phyloP scores from a whole-genome alignment of 2,329 filamentous ascomycete species.

The Ascochyta pisi region DNA sequence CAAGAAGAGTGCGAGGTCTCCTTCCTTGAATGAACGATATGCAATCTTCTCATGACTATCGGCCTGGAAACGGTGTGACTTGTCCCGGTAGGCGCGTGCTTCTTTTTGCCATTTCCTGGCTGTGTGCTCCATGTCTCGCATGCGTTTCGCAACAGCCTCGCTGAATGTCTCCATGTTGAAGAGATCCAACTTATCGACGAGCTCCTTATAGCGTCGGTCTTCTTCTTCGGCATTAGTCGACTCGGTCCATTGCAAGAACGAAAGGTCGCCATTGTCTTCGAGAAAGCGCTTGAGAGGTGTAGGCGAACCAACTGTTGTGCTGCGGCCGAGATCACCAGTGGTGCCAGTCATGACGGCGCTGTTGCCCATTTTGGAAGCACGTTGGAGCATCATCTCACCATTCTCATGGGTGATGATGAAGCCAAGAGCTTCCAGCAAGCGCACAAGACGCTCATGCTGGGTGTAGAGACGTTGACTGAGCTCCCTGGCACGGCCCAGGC shows the following conservation, averaged over 20 bases:
- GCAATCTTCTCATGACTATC: slow-evolving; percentile 97
- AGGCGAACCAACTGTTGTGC: slow-evolving; percentile 62
- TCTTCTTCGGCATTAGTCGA: slow-evolving; percentile 71
- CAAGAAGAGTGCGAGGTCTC: slow-evolving; percentile 90
- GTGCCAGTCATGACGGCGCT: slow-evolving; percentile 55
- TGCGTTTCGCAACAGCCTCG: slow-evolving; percentile 84
- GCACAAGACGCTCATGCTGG: slow-evolving; percentile 82
- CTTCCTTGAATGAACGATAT: slow-evolving; percentile 94
- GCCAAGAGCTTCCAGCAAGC: slow-evolving; percentile 84
- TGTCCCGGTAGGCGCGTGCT: slow-evolving; percentile 83
- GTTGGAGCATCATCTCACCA: slow-evolving; percentile 76
- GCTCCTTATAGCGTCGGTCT: slow-evolving; percentile 74
- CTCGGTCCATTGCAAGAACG: slow-evolving; percentile 83
- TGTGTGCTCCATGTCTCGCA: slow-evolving; percentile 92
- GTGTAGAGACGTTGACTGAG: slow-evolving; percentile 82
- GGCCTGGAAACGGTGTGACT: slow-evolving; percentile 78
- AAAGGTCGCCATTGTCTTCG: slow-evolving; percentile 70
- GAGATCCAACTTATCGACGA: slow-evolving; percentile 73
- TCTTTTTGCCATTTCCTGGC: slow-evolving; percentile 94
- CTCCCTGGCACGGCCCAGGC: slow-evolving; percentile 77
- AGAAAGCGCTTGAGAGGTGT: slow-evolving; percentile 62
- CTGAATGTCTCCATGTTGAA: slow-evolving; percentile 86
- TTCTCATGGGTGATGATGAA: slow-evolving; percentile 80
- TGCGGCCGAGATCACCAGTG: slow-evolving; percentile 54
- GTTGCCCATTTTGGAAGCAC: slow-evolving; percentile 64